These are phyloP conservation scores for Mycena pura DNA, from an alignment of 768 basidiomycete genomes.

Conservation along the genomic window DNA sequence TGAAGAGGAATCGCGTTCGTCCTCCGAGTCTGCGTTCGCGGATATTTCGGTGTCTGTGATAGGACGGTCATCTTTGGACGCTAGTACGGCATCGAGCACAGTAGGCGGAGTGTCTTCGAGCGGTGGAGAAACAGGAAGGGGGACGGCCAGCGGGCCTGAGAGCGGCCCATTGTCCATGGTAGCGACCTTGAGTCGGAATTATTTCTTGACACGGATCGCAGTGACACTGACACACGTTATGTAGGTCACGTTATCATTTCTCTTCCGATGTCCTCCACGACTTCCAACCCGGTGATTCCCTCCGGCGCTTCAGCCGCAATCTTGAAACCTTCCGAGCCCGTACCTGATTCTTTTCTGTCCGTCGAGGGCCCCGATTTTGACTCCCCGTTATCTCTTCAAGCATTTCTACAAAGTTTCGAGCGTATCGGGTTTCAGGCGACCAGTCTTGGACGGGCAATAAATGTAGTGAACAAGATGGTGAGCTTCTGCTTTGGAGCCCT, in stretches of 20 bases:
- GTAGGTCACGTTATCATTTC: background rate
- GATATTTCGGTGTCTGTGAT: constrained; percentile 3
- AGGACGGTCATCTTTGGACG: background rate
- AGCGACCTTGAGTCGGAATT: background rate
- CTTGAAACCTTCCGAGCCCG: constrained; percentile 74
- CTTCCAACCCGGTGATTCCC: constrained; percentile 49
- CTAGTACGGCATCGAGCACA: background rate
- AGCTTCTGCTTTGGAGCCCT: no score
- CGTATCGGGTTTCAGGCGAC: constrained; percentile 98
- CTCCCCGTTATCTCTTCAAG: constrained; percentile 64
- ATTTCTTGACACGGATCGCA: constrained; percentile 12
- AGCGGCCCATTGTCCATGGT: constrained; percentile 25
- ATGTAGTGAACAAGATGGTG: constrained; percentile 95
- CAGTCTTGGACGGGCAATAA: constrained; percentile 85
- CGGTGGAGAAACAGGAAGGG: constrained; percentile 33
- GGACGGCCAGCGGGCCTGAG: constrained; percentile 24
- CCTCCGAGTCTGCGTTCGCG: background rate
- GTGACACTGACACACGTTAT: constrained; percentile 2
- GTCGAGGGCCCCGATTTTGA: constrained; percentile 92
- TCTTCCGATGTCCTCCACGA: constrained; percentile 15
- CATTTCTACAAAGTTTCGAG: constrained; percentile 80
- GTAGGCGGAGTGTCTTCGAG: constrained; percentile 1
- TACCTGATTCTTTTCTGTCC: constrained; percentile 67
- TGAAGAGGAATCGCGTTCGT: constrained; percentile 1
- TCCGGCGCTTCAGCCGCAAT: constrained; percentile 74